Percentiles rank a stretch among this genome's conserved stretches.
These are phyloP conservation scores for Danielia reshetovae DNA, from an alignment of 805 yeast species.

Conservation along the genomic window DNA sequence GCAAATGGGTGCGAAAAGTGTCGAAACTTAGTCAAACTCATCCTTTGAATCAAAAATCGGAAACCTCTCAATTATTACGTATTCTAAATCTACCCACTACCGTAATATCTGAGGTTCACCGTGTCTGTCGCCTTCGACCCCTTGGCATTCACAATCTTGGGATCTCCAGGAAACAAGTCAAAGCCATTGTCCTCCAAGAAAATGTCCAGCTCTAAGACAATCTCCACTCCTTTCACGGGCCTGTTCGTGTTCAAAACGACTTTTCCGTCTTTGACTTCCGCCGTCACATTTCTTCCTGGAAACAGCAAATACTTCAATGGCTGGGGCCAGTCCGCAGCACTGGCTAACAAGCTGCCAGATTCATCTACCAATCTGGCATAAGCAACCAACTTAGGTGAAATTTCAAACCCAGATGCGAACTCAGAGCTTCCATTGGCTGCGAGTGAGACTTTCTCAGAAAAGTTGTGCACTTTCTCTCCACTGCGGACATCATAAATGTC, in stretches of 20 bases:
- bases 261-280: constrained; percentile 20
- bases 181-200: constrained; percentile 43
- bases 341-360: constrained; percentile 20
- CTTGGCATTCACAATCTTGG: constrained; percentile 12
- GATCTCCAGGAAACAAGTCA: constrained; percentile 42
- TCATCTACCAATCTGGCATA: constrained; percentile 12
- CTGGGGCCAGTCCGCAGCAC: constrained; percentile 49
- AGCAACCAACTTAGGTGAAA: constrained; percentile 13
- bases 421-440: constrained; percentile 30
- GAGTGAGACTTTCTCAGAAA: constrained; percentile 11
- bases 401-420: constrained; percentile 15
- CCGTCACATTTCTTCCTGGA: constrained; percentile 21
- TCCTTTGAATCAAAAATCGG: too few species aligned
- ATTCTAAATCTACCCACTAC: constrained; percentile 2
- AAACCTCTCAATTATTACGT: too few species aligned
- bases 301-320: constrained; percentile 39
- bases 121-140: constrained; percentile 15
- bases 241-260: constrained; percentile 22
- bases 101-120: constrained; percentile 19
- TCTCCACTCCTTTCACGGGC: constrained; percentile 45
- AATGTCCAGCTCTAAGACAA: constrained; percentile 24
- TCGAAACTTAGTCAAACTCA: too few species aligned
- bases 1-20: too few species aligned
- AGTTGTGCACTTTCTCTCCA: constrained; percentile 24
- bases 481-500: constrained; percentile 26